Evolutionary conservation across 495 filamentous ascomycete genomes (phyloP), one percentile per base, ranked within the genome.

Genomic region (Aspergillus kassunensis): DNA sequence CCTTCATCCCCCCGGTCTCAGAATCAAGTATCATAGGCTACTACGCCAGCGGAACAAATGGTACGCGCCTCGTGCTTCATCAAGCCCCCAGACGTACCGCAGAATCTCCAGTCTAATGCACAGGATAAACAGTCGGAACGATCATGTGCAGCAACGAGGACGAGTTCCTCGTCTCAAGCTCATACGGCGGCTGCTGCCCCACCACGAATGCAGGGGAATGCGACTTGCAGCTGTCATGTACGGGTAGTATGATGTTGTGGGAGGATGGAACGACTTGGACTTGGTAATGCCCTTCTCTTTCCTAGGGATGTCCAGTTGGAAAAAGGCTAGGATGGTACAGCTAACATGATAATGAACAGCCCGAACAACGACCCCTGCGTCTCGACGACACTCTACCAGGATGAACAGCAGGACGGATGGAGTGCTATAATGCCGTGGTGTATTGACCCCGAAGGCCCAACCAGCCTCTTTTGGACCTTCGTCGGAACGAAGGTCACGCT

Each of bases 371-470:
- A 43, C 39, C 37, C 48, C 0, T 51, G 48, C 20, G 18, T 51
- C 16, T 13, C 6, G 19, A 51, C 48, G 4, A 51, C 48, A 2
- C n/a, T 51, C 4, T 51, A 34, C 27, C 48, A 51, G 27, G 18
- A 2, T 3, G 8, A 29, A 0, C 48, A 37, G 18, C 24, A 25
- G 5, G 8, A 23, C 4, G 48, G 48, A 2, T 42, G 37, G 48
- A 31, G 23, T 7, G 48, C 48, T 3, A 51, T 39, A 5, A 51
- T 51, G 48, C 37, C 48, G 11, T 51, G 48, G 48, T 51, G 48
- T 27, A 34, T 43, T 23, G 48, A 51, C 16, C 2, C 18, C 8
- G 37, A 51, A 8, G 25, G 43, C 18, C 37, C 39, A 15, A 27
- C 18, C 5, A 24, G 25, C 10, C 8, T 51, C 3, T 51, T 43